Conservation (phyloP, 2,329 filamentous ascomycete species). For the Phaeosphaeria sp. region DNA sequence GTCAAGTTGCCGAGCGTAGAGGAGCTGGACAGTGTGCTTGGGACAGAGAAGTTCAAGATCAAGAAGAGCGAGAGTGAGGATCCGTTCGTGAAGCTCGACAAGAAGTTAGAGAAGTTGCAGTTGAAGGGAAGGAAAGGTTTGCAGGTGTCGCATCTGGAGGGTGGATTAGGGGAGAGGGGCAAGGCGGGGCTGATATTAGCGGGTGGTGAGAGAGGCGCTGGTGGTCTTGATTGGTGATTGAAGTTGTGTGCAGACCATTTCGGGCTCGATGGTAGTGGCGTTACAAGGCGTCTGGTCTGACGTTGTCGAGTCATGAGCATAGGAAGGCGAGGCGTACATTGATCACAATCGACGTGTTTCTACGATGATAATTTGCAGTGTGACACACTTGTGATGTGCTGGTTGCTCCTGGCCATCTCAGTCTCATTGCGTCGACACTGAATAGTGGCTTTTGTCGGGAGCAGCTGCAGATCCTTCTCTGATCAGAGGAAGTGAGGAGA, state of each 20-base stretch:
- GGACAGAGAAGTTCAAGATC: constrained; percentile 80
- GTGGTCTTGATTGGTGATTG: constrained; percentile 55
- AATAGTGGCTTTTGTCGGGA: no score
- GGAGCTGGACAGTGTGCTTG: constrained; percentile 80
- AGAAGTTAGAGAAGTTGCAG: constrained; percentile 56
- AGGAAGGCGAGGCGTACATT: neutral
- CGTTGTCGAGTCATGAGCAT: neutral
- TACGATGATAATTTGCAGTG: neutral
- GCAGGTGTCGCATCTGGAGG: constrained; percentile 53
- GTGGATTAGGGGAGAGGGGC: constrained; percentile 52
- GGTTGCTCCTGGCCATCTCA: neutral
- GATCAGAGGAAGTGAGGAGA: no score
- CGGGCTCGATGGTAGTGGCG: neutral
- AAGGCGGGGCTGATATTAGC: constrained; percentile 55
- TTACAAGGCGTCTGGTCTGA: neutral
- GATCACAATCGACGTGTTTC: neutral
- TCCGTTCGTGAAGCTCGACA: constrained; percentile 64
- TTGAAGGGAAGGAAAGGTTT: constrained; percentile 62
- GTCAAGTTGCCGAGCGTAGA: constrained; percentile 79
- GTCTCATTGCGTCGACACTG: neutral
- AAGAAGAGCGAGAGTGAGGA: constrained; percentile 70
- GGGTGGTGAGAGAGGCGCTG: constrained; percentile 53
- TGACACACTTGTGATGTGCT: neutral
- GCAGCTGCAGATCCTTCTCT: no score
- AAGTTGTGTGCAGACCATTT: neutral